Evolutionary conservation across 2,329 filamentous ascomycete genomes (phyloP).

Genomic region (Hirsutella rhossiliensis): DNA sequence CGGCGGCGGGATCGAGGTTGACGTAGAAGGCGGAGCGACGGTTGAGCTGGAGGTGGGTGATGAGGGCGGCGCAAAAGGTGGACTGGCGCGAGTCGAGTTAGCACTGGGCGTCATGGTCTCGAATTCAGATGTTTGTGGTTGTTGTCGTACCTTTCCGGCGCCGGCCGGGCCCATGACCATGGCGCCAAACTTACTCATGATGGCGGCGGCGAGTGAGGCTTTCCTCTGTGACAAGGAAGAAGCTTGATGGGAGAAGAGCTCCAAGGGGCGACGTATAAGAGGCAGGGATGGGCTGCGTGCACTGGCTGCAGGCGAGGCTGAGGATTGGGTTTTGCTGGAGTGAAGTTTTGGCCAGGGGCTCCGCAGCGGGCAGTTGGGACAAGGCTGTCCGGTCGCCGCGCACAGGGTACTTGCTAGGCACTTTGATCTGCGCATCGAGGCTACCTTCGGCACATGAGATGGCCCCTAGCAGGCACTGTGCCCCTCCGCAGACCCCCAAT

Average conservation of each 20-base stretch:
- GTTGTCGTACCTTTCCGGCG: conserved; percentile 65
- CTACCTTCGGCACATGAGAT: too few species aligned
- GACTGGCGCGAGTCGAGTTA: conserved; percentile 39
- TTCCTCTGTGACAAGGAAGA: neutral
- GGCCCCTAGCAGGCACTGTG: too few species aligned
- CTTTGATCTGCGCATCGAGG: too few species aligned
- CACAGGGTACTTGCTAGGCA: neutral
- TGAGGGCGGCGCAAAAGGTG: conserved; percentile 88
- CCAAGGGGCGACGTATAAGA: neutral
- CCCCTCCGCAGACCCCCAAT: too few species aligned
- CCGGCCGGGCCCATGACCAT: conserved; percentile 95
- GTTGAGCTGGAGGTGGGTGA: conserved; percentile 82
- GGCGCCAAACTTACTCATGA: conserved; percentile 87
- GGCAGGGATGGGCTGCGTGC: neutral
- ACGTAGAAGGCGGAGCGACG: conserved; percentile 95
- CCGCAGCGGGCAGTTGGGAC: neutral
- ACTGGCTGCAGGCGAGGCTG: neutral
- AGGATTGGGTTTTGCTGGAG: neutral
- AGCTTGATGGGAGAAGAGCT: neutral
- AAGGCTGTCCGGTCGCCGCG: neutral
- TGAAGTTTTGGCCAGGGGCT: neutral
- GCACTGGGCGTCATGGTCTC: too few species aligned
- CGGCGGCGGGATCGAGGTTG: conserved; percentile 94
- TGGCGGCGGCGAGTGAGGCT: conserved; percentile 10
- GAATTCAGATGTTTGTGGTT: neutral